A percentile compares a stretch with the other conserved stretches of the same genome.
Evolutionary conservation across 2,329 filamentous ascomycete genomes (phyloP).

Genomic region (Davidsoniella neocaledoniae): DNA sequence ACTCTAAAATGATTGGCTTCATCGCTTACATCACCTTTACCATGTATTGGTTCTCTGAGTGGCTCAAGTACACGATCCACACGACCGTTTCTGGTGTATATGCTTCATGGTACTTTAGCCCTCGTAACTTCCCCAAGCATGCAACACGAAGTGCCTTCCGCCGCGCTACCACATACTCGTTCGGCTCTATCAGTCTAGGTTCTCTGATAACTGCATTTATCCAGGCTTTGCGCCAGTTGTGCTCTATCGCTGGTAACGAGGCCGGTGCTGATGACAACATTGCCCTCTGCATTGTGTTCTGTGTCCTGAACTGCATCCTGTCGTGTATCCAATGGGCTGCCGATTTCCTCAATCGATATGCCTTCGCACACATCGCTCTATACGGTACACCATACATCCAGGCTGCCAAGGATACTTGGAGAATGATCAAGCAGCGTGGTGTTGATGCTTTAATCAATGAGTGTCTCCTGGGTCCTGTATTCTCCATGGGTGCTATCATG

Average conservation of each 20-base stretch:
- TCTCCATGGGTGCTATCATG: conserved; percentile 65
- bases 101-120: conserved; percentile 81
- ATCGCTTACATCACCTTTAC: conserved; percentile 80
- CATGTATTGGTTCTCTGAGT: conserved; percentile 87
- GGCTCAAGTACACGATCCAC: conserved; percentile 86
- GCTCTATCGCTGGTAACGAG: conserved; percentile 53
- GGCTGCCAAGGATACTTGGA: conserved; percentile 81
- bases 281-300: conserved; percentile 48
- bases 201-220: conserved; percentile 76
- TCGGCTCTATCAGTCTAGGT: conserved; percentile 77
- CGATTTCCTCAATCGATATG: conserved; percentile 79
- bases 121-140: conserved; percentile 51
- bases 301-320: conserved; percentile 61
- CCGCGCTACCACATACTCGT: conserved; percentile 74
- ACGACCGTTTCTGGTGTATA: conserved; percentile 77
- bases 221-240: conserved; percentile 67
- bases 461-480: conserved; percentile 59
- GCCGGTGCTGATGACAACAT: conserved; percentile 52
- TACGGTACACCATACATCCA: conserved; percentile 80
- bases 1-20: conserved; percentile 64
- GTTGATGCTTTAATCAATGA: conserved; percentile 84
- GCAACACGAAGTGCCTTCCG: conserved; percentile 72
- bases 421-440: conserved; percentile 79
- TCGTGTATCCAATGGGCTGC: conserved; percentile 69
- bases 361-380: conserved; percentile 80